Evolutionary conservation across 129 eudicot species (phyloP).

Genomic region (Erigeron canadensis): DNA sequence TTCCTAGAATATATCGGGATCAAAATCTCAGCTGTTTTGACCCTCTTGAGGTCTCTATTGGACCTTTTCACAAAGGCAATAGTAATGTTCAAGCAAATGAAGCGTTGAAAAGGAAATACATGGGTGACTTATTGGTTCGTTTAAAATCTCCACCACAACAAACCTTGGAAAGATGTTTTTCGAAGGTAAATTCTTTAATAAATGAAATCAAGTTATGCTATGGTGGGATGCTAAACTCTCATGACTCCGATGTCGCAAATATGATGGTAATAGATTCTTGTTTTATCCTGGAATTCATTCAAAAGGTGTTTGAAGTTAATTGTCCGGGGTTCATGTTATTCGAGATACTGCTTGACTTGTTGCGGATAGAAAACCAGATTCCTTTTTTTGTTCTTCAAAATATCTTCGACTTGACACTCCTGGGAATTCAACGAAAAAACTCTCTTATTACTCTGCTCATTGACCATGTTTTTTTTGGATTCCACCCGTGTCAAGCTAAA

Average conservation of each 20-base stretch:
- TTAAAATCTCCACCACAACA: not conserved
- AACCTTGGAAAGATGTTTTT: not conserved
- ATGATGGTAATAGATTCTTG: constrained; percentile 30
- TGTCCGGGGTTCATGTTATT: not conserved
- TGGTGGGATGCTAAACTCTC: not conserved
- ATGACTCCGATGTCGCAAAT: not conserved
- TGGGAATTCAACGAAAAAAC: not conserved
- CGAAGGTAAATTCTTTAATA: not conserved
- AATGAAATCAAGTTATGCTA: not conserved
- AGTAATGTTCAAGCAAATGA: not conserved
- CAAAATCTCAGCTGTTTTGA: not conserved
- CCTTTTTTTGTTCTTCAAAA: constrained; percentile 26
- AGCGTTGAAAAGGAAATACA: constrained; percentile 8
- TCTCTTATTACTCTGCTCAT: not conserved
- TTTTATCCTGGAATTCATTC: constrained; percentile 17
- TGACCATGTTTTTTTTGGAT: not conserved
- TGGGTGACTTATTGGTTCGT: constrained; percentile 6
- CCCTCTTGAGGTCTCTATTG: constrained; percentile 26
- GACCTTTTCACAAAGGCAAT: constrained; percentile 20
- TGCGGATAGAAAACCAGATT: constrained; percentile 28
- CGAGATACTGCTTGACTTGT: not conserved
- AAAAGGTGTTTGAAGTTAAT: not conserved
- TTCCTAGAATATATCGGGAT: not conserved
- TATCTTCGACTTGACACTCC: constrained; percentile 14
- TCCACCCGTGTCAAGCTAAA: no score